Evolutionary conservation across 768 basidiomycete species (phyloP).

Genomic region (Heimioporus sp.): DNA sequence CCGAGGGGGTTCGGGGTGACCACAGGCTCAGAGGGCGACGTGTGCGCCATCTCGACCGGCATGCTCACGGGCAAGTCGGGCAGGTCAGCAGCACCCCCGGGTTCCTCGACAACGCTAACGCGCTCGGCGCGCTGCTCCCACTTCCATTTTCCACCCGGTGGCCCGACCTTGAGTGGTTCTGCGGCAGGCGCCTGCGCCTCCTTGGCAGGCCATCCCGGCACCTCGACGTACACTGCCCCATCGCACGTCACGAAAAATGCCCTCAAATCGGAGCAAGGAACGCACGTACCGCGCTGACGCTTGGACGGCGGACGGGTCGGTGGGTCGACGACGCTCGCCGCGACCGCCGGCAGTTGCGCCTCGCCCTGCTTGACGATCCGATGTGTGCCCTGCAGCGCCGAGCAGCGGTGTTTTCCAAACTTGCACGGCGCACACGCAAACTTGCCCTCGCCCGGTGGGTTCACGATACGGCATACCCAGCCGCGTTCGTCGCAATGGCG

Average conservation of each 20-base stretch:
- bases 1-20: too few species aligned
- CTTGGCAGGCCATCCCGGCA: not conserved
- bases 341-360: not conserved
- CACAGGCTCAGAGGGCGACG: too few species aligned
- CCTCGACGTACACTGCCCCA: not conserved
- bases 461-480: not conserved
- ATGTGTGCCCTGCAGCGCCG: not conserved
- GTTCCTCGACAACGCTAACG: too few species aligned
- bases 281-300: not conserved
- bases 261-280: not conserved
- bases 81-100: too few species aligned
- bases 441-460: not conserved
- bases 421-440: not conserved
- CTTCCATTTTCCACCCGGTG: not conserved
- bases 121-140: not conserved
- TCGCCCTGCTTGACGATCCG: not conserved
- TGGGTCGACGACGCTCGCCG: not conserved
- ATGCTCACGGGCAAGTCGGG: not conserved
- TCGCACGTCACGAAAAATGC: too few species aligned
- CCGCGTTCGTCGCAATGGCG: not conserved
- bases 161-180: not conserved
- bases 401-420: not conserved
- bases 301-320: not conserved
- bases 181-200: too few species aligned
- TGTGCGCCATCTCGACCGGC: too few species aligned